A percentile compares a stretch with the other conserved stretches of the same genome.
phyloP scores from a whole-genome alignment of 805 yeast species.

The Saccharomyces kudriavzevii region DNA sequence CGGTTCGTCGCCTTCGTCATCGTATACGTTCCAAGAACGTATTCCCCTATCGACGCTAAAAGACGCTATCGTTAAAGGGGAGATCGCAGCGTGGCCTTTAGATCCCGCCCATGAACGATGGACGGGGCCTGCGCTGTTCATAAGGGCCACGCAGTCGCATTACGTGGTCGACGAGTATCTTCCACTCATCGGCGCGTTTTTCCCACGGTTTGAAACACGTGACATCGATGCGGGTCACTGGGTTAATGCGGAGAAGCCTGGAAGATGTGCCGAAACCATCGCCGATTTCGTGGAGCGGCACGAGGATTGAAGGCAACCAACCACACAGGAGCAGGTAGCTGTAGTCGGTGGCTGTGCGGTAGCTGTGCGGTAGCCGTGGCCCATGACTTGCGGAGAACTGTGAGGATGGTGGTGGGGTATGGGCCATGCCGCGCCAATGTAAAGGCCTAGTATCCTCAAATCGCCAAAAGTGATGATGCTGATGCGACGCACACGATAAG shows the following conservation, averaged over 20 bases:
- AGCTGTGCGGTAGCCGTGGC: background rate
- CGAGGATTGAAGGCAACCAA: slow-evolving; percentile 20
- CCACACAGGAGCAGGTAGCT: background rate
- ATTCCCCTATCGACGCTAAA: slow-evolving; percentile 68
- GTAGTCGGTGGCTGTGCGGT: background rate
- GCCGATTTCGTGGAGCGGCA: slow-evolving; percentile 51
- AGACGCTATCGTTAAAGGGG: slow-evolving; percentile 53
- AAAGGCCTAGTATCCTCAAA: background rate
- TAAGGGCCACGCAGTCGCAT: slow-evolving; percentile 67
- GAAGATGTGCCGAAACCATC: slow-evolving; percentile 57
- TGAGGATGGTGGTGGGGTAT: background rate
- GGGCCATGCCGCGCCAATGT: background rate
- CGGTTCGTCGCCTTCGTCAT: background rate
- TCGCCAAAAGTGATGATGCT: background rate
- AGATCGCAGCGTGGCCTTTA: slow-evolving; percentile 72
- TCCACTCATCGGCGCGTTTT: slow-evolving; percentile 63
- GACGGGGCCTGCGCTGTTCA: slow-evolving; percentile 66
- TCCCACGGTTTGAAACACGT: slow-evolving; percentile 66
- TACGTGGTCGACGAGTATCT: slow-evolving; percentile 80
- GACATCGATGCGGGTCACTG: slow-evolving; percentile 88
- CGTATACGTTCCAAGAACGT: slow-evolving; percentile 8
- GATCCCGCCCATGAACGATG: slow-evolving; percentile 46
- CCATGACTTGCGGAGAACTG: background rate
- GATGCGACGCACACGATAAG: background rate
- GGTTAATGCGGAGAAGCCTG: slow-evolving; percentile 82